phyloP scores from a whole-genome alignment of 2,329 filamentous ascomycete genomes.

The Pseudocercospora eumusae region DNA sequence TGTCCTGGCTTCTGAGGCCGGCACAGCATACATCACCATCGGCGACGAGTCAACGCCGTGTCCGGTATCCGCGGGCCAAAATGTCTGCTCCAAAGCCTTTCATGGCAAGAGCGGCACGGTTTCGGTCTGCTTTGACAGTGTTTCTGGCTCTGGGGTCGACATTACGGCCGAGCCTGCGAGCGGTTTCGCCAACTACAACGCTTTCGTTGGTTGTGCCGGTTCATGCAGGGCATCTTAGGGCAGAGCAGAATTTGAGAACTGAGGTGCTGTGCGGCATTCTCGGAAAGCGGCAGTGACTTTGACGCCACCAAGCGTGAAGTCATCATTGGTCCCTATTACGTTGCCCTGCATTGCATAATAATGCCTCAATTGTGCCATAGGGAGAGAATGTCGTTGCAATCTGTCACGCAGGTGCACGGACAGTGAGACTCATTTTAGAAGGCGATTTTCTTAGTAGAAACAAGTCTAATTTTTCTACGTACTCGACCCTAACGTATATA shows the following conservation, averaged over 20 bases:
- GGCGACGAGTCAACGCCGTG: constrained; percentile 37
- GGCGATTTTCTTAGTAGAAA: too few relatives aligned
- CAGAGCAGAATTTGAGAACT: not conserved
- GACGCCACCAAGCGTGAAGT: constrained; percentile 6
- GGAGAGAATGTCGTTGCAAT: not conserved
- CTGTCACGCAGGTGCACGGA: too few relatives aligned
- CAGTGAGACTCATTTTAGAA: too few relatives aligned
- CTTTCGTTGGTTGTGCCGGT: constrained; percentile 29
- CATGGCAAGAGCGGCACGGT: constrained; percentile 45
- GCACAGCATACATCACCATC: constrained; percentile 44
- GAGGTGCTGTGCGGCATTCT: not conserved
- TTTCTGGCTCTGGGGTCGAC: constrained; percentile 38
- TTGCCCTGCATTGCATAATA: not conserved
- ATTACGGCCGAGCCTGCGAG: constrained; percentile 38
- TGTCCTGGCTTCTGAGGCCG: constrained; percentile 36
- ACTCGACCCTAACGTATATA: too few relatives aligned
- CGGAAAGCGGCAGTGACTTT: not conserved
- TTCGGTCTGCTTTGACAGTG: constrained; percentile 39
- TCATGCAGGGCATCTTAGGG: constrained; percentile 2
- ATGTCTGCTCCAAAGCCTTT: constrained; percentile 39
- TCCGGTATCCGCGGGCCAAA: constrained; percentile 25
- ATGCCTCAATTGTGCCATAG: not conserved
- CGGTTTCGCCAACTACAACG: constrained; percentile 32
- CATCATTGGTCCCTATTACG: constrained; percentile 1
- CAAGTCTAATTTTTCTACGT: too few relatives aligned